Evolutionary conservation across 2,329 filamentous ascomycete genomes (phyloP).

Genomic region (Monascus ruber): DNA sequence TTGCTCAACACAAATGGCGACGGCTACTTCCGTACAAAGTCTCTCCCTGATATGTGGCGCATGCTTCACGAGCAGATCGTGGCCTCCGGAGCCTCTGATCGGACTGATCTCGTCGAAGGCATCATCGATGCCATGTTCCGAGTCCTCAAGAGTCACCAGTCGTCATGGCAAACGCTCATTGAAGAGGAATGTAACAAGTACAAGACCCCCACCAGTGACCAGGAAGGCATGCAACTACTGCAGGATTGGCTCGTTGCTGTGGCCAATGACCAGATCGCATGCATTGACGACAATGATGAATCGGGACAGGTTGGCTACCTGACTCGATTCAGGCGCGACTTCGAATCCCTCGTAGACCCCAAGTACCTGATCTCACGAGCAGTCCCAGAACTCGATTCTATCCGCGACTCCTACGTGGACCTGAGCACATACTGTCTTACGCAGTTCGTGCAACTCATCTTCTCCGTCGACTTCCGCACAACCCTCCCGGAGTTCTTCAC

Average conservation of each 20-base stretch:
- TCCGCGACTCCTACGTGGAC: conserved; percentile 90
- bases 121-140: conserved; percentile 94
- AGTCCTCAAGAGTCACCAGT: conserved; percentile 70
- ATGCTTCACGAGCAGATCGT: conserved; percentile 91
- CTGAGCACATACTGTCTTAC: conserved; percentile 85
- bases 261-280: conserved; percentile 97
- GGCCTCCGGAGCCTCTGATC: conserved; percentile 72
- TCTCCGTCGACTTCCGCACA: conserved; percentile 74
- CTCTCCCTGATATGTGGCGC: conserved; percentile 87
- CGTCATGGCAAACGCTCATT: conserved; percentile 75
- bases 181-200: conserved; percentile 74
- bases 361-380: conserved; percentile 65
- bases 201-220: conserved; percentile 39
- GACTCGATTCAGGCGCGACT: conserved; percentile 71
- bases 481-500: conserved; percentile 90
- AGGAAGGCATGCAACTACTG: conserved; percentile 60
- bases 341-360: conserved; percentile 67
- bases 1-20: conserved; percentile 81
- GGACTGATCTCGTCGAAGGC: conserved; percentile 83
- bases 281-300: conserved; percentile 76
- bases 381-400: conserved; percentile 57
- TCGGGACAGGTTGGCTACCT: conserved; percentile 73
- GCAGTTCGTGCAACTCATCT: conserved; percentile 76
- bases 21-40: conserved; percentile 84
- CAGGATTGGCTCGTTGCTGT: conserved; percentile 93